Percentiles rank a stretch among this genome's conserved stretches.
These are phyloP conservation scores for Stemphylium lycopersici DNA, from an alignment of 2,329 filamentous ascomycete species.

Conservation along the genomic window DNA sequence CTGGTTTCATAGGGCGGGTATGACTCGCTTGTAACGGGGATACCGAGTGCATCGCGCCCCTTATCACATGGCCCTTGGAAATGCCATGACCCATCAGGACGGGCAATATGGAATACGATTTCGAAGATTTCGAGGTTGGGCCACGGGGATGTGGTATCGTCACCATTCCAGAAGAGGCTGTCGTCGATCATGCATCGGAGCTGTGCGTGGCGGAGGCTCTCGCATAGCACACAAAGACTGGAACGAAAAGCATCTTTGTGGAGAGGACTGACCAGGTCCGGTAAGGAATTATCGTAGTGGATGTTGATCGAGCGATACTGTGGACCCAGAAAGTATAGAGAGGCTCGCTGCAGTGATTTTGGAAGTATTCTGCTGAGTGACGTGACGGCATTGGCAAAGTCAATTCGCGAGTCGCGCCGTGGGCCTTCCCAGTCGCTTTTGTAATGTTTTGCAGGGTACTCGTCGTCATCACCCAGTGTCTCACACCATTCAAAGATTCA, in stretches of 20 bases:
- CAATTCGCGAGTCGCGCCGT: neutral
- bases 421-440: neutral
- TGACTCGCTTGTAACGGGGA: neutral
- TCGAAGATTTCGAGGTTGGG: conserved; percentile 1
- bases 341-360: neutral
- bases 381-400: neutral
- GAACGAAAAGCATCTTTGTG: neutral
- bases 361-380: neutral
- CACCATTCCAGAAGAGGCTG: neutral
- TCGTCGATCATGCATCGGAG: neutral
- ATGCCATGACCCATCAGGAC: neutral
- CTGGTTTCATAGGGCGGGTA: neutral
- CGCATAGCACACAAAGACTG: neutral
- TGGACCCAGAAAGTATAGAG: neutral
- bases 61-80: neutral
- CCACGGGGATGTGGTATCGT: neutral
- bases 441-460: neutral
- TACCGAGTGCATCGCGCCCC: neutral
- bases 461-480: too few species aligned
- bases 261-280: neutral
- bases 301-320: neutral
- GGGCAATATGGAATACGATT: neutral
- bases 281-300: neutral
- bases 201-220: neutral
- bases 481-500: conserved; percentile 3